A percentile compares a stretch with the other conserved stretches of the same genome.
phyloP scores from a whole-genome alignment of 2,329 filamentous ascomycete genomes.

The Ophiocordyceps camponoti-saundersi region DNA sequence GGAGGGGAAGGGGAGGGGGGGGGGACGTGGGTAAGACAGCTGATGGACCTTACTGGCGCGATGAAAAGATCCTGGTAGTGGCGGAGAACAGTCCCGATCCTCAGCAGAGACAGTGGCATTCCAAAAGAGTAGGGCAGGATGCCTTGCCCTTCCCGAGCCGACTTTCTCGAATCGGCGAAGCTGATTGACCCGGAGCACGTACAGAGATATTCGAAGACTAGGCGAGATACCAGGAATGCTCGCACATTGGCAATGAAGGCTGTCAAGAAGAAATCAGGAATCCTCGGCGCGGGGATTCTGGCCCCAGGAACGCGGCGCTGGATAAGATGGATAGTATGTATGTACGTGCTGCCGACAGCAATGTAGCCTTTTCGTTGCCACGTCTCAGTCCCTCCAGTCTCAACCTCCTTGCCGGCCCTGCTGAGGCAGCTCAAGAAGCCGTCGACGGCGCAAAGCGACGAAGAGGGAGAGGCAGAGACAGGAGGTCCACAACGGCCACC shows the following conservation, averaged over 20 bases:
- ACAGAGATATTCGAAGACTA: constrained; percentile 4
- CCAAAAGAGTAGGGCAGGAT: constrained; percentile 12
- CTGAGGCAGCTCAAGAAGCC: not conserved
- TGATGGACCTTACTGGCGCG: constrained; percentile 16
- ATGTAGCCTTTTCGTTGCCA: not conserved
- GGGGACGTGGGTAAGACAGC: constrained; percentile 20
- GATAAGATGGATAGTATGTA: not conserved
- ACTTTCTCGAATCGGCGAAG: constrained; percentile 8
- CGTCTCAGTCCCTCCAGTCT: not conserved
- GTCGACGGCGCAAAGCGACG: not conserved
- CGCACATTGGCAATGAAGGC: constrained; percentile 6
- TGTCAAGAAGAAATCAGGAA: constrained; percentile 6
- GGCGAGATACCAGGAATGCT: constrained; percentile 6
- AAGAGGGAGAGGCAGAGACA: not conserved
- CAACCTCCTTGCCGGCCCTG: not conserved
- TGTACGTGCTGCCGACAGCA: constrained; percentile 6
- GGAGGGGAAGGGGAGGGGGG: constrained; percentile 5
- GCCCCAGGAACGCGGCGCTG: constrained; percentile 6
- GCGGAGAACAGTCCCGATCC: constrained; percentile 17
- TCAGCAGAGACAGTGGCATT: constrained; percentile 20
- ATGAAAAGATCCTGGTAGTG: constrained; percentile 13
- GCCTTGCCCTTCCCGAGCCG: constrained; percentile 8
- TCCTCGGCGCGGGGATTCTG: constrained; percentile 3
- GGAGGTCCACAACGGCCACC: not conserved
- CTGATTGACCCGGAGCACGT: constrained; percentile 6